These are phyloP conservation scores for Pseudozyma hubeiensis DNA, from an alignment of 1,284 basidiomycete species.

Conservation along the genomic window DNA sequence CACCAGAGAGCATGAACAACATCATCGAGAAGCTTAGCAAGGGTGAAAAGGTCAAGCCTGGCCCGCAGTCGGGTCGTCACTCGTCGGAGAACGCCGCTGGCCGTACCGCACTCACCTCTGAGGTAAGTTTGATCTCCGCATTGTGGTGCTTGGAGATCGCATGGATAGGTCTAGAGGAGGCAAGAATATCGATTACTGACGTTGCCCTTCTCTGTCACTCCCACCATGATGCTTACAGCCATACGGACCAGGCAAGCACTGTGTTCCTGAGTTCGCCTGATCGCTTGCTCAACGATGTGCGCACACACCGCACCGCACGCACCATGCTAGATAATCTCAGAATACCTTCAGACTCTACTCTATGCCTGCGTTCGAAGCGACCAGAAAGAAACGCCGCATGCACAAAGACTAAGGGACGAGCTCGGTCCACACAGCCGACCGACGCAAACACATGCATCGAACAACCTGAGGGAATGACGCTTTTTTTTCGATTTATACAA, in stretches of 20 bases:
- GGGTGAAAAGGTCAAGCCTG: constrained; percentile 88
- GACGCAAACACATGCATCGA: too few relatives aligned
- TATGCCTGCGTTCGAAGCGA: not conserved
- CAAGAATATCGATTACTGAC: constrained; percentile 6
- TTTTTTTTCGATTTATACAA: too few relatives aligned
- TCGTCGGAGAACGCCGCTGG: constrained; percentile 84
- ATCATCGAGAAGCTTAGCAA: constrained; percentile 85
- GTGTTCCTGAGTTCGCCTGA: constrained; percentile 82
- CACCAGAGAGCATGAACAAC: constrained; percentile 87
- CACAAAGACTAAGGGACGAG: too few relatives aligned
- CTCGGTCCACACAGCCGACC: too few relatives aligned
- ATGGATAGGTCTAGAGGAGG: too few relatives aligned
- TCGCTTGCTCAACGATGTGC: not conserved
- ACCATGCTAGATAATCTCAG: constrained; percentile 19
- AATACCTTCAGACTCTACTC: constrained; percentile 21
- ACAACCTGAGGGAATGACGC: too few relatives aligned
- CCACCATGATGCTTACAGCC: constrained; percentile 74
- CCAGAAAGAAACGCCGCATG: too few relatives aligned
- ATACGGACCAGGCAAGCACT: constrained; percentile 91
- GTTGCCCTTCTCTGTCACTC: not conserved
- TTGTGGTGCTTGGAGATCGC: too few relatives aligned
- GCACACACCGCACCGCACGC: not conserved
- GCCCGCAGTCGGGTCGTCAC: constrained; percentile 86
- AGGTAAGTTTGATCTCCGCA: constrained; percentile 73
- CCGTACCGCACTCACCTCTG: constrained; percentile 82